phyloP scores from a whole-genome alignment of 2,329 filamentous ascomycete genomes.

The Colletotrichum neosansevieriae region DNA sequence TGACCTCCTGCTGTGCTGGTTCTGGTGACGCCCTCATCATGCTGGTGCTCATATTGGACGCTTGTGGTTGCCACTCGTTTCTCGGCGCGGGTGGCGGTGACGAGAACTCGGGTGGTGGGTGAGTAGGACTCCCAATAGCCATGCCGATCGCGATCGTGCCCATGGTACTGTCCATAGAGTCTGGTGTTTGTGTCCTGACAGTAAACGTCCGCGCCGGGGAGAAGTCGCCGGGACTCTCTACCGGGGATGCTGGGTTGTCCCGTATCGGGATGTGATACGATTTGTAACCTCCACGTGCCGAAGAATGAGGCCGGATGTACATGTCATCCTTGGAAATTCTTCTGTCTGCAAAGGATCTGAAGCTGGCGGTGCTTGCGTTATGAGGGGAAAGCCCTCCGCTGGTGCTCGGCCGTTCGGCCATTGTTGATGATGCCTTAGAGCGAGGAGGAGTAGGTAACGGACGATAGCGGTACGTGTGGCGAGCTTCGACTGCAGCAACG shows the following conservation, averaged over 20 bases:
- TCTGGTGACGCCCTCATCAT: constrained; percentile 35
- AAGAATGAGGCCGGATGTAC: constrained; percentile 48
- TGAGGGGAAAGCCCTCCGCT: constrained; percentile 50
- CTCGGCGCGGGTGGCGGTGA: constrained; percentile 19
- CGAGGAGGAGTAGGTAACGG: constrained; percentile 42
- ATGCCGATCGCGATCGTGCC: constrained; percentile 73
- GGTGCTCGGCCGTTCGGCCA: constrained; percentile 56
- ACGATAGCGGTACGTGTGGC: constrained; percentile 42
- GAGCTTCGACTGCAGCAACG: constrained; percentile 44
- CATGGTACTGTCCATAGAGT: constrained; percentile 53
- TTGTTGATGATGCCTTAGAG: constrained; percentile 40
- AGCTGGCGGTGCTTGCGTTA: constrained; percentile 45
- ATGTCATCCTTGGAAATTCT: constrained; percentile 60
- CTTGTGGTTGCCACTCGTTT: constrained; percentile 46
- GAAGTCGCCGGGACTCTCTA: constrained; percentile 52
- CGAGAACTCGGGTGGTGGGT: constrained; percentile 49
- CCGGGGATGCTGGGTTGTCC: constrained; percentile 57
- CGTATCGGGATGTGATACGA: constrained; percentile 57
- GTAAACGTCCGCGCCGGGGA: constrained; percentile 50
- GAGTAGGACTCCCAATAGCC: constrained; percentile 78
- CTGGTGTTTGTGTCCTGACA: constrained; percentile 56
- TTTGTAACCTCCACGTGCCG: constrained; percentile 50
- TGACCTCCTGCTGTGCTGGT: constrained; percentile 15
- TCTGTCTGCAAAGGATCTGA: constrained; percentile 51
- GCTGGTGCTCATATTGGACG: constrained; percentile 37